Evolutionary conservation across 768 basidiomycete species (phyloP).

Genomic region (Podaxis sp.): DNA sequence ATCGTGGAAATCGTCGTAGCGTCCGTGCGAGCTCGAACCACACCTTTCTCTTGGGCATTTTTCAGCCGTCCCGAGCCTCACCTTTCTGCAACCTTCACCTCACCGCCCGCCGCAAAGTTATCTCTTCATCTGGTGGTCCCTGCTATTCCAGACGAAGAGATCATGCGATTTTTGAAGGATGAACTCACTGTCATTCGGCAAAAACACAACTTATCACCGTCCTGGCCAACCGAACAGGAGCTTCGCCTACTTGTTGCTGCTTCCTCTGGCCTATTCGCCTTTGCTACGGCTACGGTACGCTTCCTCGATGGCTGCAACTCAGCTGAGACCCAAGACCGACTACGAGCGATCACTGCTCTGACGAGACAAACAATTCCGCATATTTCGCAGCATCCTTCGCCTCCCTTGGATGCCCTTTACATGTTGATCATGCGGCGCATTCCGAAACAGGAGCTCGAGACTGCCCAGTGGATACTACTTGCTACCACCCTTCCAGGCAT

Average conservation of each 20-base stretch:
- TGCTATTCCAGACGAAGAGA: neutral
- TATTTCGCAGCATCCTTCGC: neutral
- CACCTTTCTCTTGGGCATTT: neutral
- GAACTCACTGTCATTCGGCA: neutral
- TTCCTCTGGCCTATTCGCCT: constrained; percentile 9
- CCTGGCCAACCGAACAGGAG: constrained; percentile 10
- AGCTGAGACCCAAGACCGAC: neutral
- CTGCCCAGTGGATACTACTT: neutral
- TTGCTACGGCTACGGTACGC: constrained; percentile 6
- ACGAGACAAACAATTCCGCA: neutral
- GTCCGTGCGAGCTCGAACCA: neutral
- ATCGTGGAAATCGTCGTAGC: neutral
- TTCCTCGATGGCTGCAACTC: constrained; percentile 2
- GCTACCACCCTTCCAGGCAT: neutral
- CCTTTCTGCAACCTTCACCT: neutral
- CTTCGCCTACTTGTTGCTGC: neutral
- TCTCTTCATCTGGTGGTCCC: neutral
- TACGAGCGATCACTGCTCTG: neutral
- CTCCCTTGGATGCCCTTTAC: neutral
- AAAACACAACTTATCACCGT: neutral
- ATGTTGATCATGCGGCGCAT: neutral
- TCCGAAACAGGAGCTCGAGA: neutral
- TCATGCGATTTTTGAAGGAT: neutral
- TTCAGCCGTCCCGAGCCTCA: neutral
- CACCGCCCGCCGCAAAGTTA: neutral